A percentile compares a stretch with the other conserved stretches of the same genome.
phyloP scores from a whole-genome alignment of 192 early-diverging fungal species.

The Backusella macrospora region DNA sequence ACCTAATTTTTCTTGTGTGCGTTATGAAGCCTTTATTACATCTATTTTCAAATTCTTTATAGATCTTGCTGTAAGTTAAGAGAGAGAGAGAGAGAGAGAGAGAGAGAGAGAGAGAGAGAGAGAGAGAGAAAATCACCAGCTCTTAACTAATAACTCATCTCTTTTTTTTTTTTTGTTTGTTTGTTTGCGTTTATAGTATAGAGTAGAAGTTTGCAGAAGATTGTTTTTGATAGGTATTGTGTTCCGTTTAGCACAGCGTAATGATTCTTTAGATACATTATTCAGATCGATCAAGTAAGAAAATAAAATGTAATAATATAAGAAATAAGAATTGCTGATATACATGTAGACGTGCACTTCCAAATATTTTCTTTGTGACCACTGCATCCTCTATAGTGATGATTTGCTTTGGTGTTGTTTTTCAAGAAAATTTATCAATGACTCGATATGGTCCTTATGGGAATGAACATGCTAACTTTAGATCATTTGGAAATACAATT shows the following conservation, averaged over 20 bases:
- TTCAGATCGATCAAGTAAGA: slow-evolving; percentile 30
- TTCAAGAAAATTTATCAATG: slow-evolving; percentile 28
- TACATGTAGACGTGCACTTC: slow-evolving; percentile 21
- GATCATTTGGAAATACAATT: slow-evolving; percentile 3
- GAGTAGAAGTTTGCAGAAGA: slow-evolving; percentile 9
- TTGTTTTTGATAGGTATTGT: slow-evolving; percentile 16
- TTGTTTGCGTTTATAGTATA: slow-evolving; percentile 1
- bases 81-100: too few relatives aligned
- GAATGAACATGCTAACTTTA: slow-evolving; percentile 27
- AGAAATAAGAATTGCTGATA: neutral
- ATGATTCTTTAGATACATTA: slow-evolving; percentile 21
- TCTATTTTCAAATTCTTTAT: neutral
- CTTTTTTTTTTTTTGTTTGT: too few relatives aligned
- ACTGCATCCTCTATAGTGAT: slow-evolving; percentile 18
- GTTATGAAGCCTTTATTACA: slow-evolving; percentile 8
- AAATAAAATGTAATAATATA: neutral
- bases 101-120: too few relatives aligned
- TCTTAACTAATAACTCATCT: neutral
- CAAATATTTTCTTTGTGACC: slow-evolving; percentile 28
- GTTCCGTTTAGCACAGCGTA: slow-evolving; percentile 30
- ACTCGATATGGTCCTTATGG: slow-evolving; percentile 30
- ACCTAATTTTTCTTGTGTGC: neutral
- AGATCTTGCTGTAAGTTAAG: neutral
- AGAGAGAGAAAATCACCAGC: neutral
- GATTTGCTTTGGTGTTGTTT: slow-evolving; percentile 30